A percentile compares a stretch with the other conserved stretches of the same genome.
phyloP scores from a whole-genome alignment of 2,329 filamentous ascomycete genomes.

The Hysterium pulicare region DNA sequence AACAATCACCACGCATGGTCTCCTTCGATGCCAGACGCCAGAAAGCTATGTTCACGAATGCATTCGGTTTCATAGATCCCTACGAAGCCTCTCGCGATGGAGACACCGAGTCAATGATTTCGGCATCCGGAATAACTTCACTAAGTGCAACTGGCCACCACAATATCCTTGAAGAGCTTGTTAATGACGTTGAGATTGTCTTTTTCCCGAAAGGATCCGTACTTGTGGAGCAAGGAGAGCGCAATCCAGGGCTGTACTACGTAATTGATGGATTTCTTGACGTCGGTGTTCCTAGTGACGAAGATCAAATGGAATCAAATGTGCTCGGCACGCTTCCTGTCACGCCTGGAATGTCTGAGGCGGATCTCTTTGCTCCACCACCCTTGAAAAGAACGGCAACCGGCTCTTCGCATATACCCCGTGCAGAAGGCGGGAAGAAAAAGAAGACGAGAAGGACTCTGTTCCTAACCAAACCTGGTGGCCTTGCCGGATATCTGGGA shows the following conservation, averaged over 20 bases:
- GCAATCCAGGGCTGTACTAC: conserved; percentile 96
- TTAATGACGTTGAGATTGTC: conserved; percentile 92
- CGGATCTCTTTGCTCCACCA: conserved; percentile 32
- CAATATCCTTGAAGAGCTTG: conserved; percentile 74
- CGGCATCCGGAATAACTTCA: conserved; percentile 41
- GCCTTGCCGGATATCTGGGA: conserved; percentile 89
- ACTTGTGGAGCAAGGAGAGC: conserved; percentile 91
- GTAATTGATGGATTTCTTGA: conserved; percentile 96
- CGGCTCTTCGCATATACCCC: conserved; percentile 15
- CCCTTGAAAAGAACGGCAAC: conserved; percentile 22
- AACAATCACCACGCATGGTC: conserved; percentile 78
- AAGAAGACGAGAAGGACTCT: conserved; percentile 66
- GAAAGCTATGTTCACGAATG: conserved; percentile 78
- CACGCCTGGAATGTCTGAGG: conserved; percentile 31
- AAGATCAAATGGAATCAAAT: conserved; percentile 49
- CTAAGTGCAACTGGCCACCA: conserved; percentile 58
- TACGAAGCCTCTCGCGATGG: conserved; percentile 75
- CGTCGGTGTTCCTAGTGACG: conserved; percentile 75
- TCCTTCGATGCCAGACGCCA: conserved; percentile 80
- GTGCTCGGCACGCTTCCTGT: conserved; percentile 42
- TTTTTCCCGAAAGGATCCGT: conserved; percentile 95
- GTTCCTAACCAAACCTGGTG: conserved; percentile 90
- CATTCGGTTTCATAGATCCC: conserved; percentile 86
- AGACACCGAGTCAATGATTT: conserved; percentile 80
- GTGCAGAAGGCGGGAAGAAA: conserved; percentile 36